Evolutionary conservation across 2,329 filamentous ascomycete species (phyloP).

Genomic region (Boeremia lycopersici): DNA sequence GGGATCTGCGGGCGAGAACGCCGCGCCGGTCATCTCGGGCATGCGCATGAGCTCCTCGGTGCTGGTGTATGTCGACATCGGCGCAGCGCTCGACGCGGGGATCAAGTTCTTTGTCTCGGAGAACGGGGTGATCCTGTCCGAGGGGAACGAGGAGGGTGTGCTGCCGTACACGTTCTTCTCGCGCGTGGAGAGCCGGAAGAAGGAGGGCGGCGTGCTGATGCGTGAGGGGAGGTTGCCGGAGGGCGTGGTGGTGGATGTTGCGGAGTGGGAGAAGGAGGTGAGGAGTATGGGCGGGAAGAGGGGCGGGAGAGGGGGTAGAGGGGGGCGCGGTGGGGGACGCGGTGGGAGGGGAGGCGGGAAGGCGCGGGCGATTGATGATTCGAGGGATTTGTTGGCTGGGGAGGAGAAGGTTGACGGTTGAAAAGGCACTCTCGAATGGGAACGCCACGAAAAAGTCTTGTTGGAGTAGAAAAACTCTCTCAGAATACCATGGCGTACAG

Average conservation of each 20-base stretch:
- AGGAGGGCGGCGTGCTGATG: slow-evolving; percentile 70
- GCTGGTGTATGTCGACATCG: slow-evolving; percentile 77
- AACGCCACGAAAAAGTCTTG: too few species aligned
- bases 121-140: slow-evolving; percentile 55
- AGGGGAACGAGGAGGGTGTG: slow-evolving; percentile 54
- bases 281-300: slow-evolving; percentile 24
- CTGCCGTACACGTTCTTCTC: slow-evolving; percentile 64
- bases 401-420: neutral
- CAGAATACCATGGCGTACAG: too few species aligned
- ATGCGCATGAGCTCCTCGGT: slow-evolving; percentile 71
- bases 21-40: slow-evolving; percentile 70
- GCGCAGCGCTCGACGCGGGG: slow-evolving; percentile 64
- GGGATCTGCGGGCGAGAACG: slow-evolving; percentile 26
- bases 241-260: slow-evolving; percentile 45
- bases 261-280: slow-evolving; percentile 45
- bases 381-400: slow-evolving; percentile 28
- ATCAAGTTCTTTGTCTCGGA: slow-evolving; percentile 73
- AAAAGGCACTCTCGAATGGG: too few species aligned
- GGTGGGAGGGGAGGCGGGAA: slow-evolving; percentile 23
- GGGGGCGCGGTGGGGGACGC: slow-evolving; percentile 19
- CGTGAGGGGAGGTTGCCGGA: slow-evolving; percentile 66
- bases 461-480: too few species aligned
- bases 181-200: slow-evolving; percentile 68
- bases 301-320: slow-evolving; percentile 30
- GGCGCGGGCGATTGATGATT: slow-evolving; percentile 31